A percentile compares a stretch with the other conserved stretches of the same genome.
phyloP scores from a whole-genome alignment of 2,329 filamentous ascomycete species.

The Cercospora sp. region DNA sequence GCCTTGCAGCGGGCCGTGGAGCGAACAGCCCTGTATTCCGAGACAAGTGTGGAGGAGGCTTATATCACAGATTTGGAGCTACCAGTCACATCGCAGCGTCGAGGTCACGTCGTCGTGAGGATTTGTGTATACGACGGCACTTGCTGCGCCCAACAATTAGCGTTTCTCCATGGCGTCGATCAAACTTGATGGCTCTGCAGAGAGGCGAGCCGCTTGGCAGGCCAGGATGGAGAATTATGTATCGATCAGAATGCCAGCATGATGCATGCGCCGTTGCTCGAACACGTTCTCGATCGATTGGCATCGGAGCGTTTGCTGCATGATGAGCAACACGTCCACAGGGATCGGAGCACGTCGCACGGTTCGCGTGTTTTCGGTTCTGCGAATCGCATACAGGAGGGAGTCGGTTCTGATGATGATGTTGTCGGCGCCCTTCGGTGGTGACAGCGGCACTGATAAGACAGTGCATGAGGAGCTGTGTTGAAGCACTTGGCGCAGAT shows the following conservation, averaged over 20 bases:
- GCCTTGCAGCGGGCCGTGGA: constrained; percentile 2
- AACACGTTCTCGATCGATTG: constrained; percentile 18
- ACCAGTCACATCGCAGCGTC: constrained; percentile 1
- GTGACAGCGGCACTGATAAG: neutral
- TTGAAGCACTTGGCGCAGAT: neutral
- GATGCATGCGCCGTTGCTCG: constrained; percentile 7
- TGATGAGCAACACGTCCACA: neutral
- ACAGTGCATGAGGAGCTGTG: neutral
- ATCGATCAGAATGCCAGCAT: neutral
- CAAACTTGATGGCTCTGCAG: neutral
- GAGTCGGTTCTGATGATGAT: neutral
- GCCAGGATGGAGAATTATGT: neutral
- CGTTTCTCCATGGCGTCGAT: neutral
- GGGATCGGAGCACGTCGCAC: constrained; percentile 1
- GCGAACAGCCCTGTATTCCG: neutral
- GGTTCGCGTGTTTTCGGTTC: neutral
- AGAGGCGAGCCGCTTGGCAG: neutral
- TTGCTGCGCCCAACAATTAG: neutral
- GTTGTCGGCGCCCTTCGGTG: neutral
- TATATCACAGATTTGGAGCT: neutral
- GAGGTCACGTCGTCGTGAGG: constrained; percentile 1
- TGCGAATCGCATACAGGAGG: neutral
- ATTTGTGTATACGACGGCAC: neutral
- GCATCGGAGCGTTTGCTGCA: constrained; percentile 5
- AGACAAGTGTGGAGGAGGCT: constrained; percentile 3